Percentiles rank a stretch among this genome's conserved stretches.
These are phyloP conservation scores for Aspergillus quadricinctus DNA, from an alignment of 2,329 filamentous ascomycete species.

Conservation along the genomic window DNA sequence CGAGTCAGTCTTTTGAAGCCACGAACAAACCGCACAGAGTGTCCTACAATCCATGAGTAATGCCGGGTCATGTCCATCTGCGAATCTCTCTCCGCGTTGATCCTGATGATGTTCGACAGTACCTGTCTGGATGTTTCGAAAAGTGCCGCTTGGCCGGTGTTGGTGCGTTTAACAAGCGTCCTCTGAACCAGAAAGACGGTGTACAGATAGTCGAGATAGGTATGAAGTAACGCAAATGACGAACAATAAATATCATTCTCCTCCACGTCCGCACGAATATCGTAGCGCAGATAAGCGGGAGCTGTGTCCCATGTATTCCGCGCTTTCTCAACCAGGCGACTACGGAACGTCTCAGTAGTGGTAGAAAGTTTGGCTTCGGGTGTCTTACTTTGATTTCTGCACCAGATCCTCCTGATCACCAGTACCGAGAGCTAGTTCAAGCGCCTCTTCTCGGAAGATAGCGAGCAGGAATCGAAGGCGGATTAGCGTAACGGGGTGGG, in stretches of 20 bases:
- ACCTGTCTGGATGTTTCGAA: conserved; percentile 30
- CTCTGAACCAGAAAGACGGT: conserved; percentile 33
- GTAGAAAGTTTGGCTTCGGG: background rate
- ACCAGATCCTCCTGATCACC: conserved; percentile 19
- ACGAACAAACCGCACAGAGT: background rate
- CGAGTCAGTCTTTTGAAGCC: conserved; percentile 2
- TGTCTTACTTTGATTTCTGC: conserved; percentile 23
- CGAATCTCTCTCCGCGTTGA: conserved; percentile 24
- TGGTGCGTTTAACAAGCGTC: conserved; percentile 29
- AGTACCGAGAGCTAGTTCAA: conserved; percentile 29
- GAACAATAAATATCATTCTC: conserved; percentile 10
- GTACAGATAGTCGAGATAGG: conserved; percentile 34
- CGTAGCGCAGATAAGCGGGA: conserved; percentile 25
- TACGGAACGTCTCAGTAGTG: background rate
- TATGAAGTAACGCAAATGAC: conserved; percentile 20
- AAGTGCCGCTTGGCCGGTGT: conserved; percentile 27
- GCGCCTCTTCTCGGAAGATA: conserved; percentile 26
- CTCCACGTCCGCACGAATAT: conserved; percentile 8
- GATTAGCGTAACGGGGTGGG: conserved; percentile 17
- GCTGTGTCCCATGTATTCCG: conserved; percentile 21
- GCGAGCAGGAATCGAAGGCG: conserved; percentile 26
- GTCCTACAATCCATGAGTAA: conserved; percentile 32
- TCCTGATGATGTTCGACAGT: conserved; percentile 25
- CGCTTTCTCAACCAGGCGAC: conserved; percentile 24
- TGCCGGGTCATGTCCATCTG: conserved; percentile 29